These are phyloP conservation scores for Teratosphaeria zuluensis DNA, from an alignment of 2,329 filamentous ascomycete species.

Conservation along the genomic window DNA sequence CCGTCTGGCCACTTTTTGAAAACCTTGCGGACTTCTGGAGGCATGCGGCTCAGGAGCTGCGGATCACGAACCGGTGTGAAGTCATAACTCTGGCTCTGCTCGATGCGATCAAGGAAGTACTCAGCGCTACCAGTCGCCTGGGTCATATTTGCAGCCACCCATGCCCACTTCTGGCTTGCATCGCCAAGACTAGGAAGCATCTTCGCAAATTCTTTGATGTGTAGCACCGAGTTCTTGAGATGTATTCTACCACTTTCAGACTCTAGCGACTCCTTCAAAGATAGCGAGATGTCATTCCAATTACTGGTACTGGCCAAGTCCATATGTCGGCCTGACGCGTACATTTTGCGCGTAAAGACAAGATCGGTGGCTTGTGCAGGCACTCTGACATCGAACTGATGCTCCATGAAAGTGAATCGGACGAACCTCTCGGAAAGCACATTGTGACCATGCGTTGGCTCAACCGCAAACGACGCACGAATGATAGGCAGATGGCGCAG, in stretches of 20 bases:
- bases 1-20: constrained; percentile 3
- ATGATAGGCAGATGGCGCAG: constrained; percentile 8
- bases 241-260: constrained; percentile 8
- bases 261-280: constrained; percentile 10
- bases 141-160: background rate
- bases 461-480: constrained; percentile 3
- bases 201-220: constrained; percentile 11
- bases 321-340: background rate
- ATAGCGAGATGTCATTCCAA: constrained; percentile 4
- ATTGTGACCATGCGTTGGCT: background rate
- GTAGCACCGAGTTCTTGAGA: constrained; percentile 10
- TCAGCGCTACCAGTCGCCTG: constrained; percentile 5
- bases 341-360: constrained; percentile 7
- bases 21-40: background rate
- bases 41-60: background rate
- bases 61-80: constrained; percentile 5
- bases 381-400: constrained; percentile 9
- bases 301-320: constrained; percentile 4
- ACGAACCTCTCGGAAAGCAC: background rate
- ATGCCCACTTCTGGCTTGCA: background rate
- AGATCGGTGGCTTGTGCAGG: constrained; percentile 15
- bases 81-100: constrained; percentile 13
- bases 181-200: background rate
- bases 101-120: constrained; percentile 21
- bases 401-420: background rate